phyloP scores from a whole-genome alignment of 306 rosid genomes.

The Cicer yamashitae region DNA sequence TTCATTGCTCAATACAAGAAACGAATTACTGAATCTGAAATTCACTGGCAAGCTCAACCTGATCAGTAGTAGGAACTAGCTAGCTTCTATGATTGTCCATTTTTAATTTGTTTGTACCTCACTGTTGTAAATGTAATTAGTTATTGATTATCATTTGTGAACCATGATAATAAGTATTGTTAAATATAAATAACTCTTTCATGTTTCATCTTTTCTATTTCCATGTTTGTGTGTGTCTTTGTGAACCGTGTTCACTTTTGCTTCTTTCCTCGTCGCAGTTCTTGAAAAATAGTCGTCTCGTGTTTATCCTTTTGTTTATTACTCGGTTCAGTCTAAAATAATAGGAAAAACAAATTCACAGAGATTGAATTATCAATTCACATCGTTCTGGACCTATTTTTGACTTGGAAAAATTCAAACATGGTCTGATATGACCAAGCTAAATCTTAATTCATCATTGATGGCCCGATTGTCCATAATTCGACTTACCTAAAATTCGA shows the following conservation, averaged over 20 bases:
- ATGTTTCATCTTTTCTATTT: slow-evolving; percentile 14
- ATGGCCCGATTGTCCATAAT: no score
- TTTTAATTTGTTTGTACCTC: slow-evolving; percentile 20
- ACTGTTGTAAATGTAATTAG: slow-evolving; percentile 32
- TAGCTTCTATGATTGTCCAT: background rate
- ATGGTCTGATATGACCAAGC: no score
- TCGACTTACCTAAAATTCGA: no score
- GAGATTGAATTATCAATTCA: no score
- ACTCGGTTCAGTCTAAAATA: no score
- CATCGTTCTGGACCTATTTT: no score
- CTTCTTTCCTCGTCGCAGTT: no score
- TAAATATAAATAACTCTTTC: background rate
- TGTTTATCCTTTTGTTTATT: no score
- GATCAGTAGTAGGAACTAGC: slow-evolving; percentile 26
- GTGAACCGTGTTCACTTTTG: background rate
- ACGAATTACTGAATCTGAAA: slow-evolving; percentile 60
- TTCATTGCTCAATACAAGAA: slow-evolving; percentile 61
- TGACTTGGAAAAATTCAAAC: no score
- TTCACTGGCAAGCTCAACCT: slow-evolving; percentile 53
- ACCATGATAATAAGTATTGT: slow-evolving; percentile 28
- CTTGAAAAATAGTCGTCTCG: no score
- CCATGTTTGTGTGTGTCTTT: background rate
- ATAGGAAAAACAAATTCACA: no score
- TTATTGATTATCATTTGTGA: slow-evolving; percentile 43
- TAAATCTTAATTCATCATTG: no score